Base-by-base conservation (phyloP, 2,329 filamentous ascomycete genomes). In the Botryotinia convoluta region DNA sequence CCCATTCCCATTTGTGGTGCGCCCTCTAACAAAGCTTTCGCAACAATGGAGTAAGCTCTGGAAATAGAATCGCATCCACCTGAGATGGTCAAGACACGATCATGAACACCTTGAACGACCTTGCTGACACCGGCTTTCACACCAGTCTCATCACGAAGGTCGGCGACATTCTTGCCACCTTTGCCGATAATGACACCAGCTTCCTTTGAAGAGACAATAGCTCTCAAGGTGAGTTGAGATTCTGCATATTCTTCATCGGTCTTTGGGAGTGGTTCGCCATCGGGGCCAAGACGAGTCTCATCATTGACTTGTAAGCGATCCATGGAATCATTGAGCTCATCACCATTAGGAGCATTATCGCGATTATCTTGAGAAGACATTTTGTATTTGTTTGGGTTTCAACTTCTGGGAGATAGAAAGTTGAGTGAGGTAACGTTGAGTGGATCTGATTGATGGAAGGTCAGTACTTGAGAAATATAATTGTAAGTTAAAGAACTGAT, bases 131-230 rank as follows among this genome's bases (percentile, higher is more conserved):
- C 96, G 75, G 96, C 96, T 85, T 97, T 97, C 80, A 99, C 96
- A 74, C 95, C 96, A 77, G 96, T 99, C 85, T 98, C 95, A 80
- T 99, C 95, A 81, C 96, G 92, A 76, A 99, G 88, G 81, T 98
- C 95, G 65, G 96, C 96, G 72, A 99, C 96, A 81, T 99, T 98
- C 88, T 98, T 97, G 82, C 96, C 96, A 73, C 92, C 94, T 86
- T 99, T 99, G 84, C 96, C 96, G 83, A 99, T 99, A 84, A 99
- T 98, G 80, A 99, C 94, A 81, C 96, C 96, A 74, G 96, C 96
- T 85, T 99, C 96, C 86, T 98, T 98, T 83, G 96, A 98, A 48
- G 96, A 98, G 78, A 99, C 96, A 82, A 99, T 98, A 79, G 96
- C 96, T 82, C 96, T 93, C 76, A 99, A 90, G 75, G 96, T 99